These are phyloP conservation scores for Cicer arietinum DNA, from an alignment of 306 rosid genomes.

Conservation along the genomic window DNA sequence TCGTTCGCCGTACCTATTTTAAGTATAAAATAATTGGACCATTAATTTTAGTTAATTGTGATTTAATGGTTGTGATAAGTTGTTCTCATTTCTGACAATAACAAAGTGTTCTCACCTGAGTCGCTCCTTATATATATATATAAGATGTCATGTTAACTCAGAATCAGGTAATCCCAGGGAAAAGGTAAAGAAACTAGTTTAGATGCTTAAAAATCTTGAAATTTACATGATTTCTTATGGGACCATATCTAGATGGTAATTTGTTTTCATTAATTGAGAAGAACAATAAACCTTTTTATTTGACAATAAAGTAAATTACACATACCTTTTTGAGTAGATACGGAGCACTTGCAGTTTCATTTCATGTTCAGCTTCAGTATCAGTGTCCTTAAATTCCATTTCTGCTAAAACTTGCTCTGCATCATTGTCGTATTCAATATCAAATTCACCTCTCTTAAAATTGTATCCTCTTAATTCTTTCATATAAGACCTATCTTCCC, in stretches of 20 bases:
- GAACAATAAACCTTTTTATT: constrained; percentile 12
- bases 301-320: background rate
- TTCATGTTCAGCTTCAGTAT: constrained; percentile 65
- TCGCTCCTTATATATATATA: too few relatives aligned
- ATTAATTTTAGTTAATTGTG: too few relatives aligned
- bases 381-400: constrained; percentile 85
- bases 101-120: too few relatives aligned
- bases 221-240: constrained; percentile 24
- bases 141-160: background rate
- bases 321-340: constrained; percentile 73
- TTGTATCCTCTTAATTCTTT: constrained; percentile 82
- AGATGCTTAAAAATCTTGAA: constrained; percentile 19
- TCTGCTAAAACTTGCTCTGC: constrained; percentile 91
- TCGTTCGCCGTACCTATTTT: too few relatives aligned
- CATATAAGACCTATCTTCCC: constrained; percentile 69
- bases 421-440: constrained; percentile 86
- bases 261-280: constrained; percentile 8
- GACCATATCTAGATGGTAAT: constrained; percentile 10
- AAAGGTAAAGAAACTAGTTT: background rate
- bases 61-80: too few relatives aligned
- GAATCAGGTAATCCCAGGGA: constrained; percentile 1
- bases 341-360: constrained; percentile 71
- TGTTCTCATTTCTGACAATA: too few relatives aligned
- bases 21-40: too few relatives aligned
- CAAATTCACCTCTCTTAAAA: constrained; percentile 85